Base-by-base conservation (phyloP, 2,329 filamentous ascomycete genomes). In the Epichloe amarillans region DNA sequence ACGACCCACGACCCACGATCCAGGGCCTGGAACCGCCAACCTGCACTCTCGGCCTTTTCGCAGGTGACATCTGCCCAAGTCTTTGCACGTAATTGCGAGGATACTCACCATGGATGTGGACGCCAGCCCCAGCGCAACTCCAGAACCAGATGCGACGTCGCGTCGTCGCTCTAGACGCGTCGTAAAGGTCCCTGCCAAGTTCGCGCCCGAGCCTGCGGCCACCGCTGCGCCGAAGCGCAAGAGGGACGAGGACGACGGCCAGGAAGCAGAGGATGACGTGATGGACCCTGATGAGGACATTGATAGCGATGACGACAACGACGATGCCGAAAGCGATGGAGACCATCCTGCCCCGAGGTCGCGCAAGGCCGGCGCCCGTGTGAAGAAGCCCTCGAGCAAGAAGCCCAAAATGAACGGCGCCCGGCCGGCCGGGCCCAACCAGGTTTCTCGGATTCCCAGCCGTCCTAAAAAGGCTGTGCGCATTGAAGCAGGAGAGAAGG, bases 151-250 rank as follows among this genome's bases (percentile, higher is more conserved):
- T 54, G 67, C 70, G 53, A 71, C 72, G 61, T 71, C 74, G 67
- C 75, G 76, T 73, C 82, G 83, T 66, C 79, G 80, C 57, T 86
- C 82, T 38, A 79, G 80, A 79, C 80, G 80, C 78, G 80, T 81
- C 70, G 73, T 79, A 55, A 77, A 72, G 61, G 72, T 71, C 37
- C 79, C 80, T 44, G 65, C 74, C 61, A 82, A 82, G 64, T 83
- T 80, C 66, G 70, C 70, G 52, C 74, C 77, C 50, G 75, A 82
- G 54, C 53, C 61, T 50, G 52, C 62, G 41, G 57, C 57, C 57
- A 61, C 69, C 50, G 58, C 67, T 44, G 69, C 70, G 41, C 62
- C 72, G 47, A 83, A 83, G 67, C 75, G 80, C 64, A 83, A 84
- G 67, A 73, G 76, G 55, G 69, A 63, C 49, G 71, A 73, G 5